A percentile compares a stretch with the other conserved stretches of the same genome.
phyloP scores from a whole-genome alignment of 2,329 filamentous ascomycete genomes.

The Fusarium oligoseptatum region DNA sequence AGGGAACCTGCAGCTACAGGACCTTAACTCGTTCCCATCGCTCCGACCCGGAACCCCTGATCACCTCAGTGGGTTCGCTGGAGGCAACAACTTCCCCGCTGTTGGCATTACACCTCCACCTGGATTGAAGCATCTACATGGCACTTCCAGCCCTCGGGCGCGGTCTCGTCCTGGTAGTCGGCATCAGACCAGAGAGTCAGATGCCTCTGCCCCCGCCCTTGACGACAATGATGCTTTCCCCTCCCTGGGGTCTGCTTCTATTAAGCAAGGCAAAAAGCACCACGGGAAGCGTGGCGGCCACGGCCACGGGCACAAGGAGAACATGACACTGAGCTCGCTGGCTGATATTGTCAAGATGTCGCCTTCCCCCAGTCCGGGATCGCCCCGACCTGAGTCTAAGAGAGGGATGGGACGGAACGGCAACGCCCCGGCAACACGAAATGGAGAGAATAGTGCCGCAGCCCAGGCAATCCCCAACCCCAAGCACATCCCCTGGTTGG shows the following conservation, averaged over 20 bases:
- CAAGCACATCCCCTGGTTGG: conserved; percentile 95
- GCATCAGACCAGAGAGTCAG: conserved; percentile 71
- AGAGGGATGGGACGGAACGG: conserved; percentile 71
- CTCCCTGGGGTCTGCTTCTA: conserved; percentile 80
- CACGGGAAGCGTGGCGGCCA: conserved; percentile 92
- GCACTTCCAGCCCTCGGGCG: conserved; percentile 74
- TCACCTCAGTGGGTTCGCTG: conserved; percentile 66
- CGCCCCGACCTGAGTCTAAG: conserved; percentile 70
- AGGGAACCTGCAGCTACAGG: conserved; percentile 82
- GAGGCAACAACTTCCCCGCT: conserved; percentile 65
- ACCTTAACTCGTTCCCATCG: conserved; percentile 87
- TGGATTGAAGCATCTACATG: conserved; percentile 74
- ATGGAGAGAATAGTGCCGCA: conserved; percentile 82
- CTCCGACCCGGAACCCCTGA: conserved; percentile 74
- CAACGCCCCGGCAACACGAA: conserved; percentile 73
- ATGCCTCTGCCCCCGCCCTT: conserved; percentile 79
- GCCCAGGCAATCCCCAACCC: conserved; percentile 88
- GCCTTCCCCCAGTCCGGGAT: conserved; percentile 79
- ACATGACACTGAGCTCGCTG: conserved; percentile 78
- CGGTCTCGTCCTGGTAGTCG: conserved; percentile 89
- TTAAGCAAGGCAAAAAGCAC: conserved; percentile 88
- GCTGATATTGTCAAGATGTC: conserved; percentile 97
- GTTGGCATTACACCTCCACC: conserved; percentile 74
- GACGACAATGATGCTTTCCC: conserved; percentile 98
- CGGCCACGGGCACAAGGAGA: conserved; percentile 77